Base-by-base conservation (phyloP, 345 rosid genomes). In the Brassica rapa region DNA sequence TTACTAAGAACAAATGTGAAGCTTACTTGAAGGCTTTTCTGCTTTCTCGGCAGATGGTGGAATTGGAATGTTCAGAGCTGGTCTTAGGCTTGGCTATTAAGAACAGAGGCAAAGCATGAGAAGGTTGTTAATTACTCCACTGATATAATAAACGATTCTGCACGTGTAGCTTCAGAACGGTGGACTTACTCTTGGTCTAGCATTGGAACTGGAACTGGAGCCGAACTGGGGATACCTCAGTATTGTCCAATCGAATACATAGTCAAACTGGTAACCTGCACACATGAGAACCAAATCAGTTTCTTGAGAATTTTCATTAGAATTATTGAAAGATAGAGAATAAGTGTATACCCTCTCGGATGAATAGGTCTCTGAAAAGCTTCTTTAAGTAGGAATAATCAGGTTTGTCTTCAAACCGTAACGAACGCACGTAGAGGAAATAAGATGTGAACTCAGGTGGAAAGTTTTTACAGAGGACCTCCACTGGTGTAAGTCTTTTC, bases 311-410 rank as follows among this genome's bases (percentile, higher is more conserved):
- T 21, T 16, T 3, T 66, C 70, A 1, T 29, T 60, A 11, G 16
- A 24, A 8, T 8, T 3, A 2, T 51, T 37, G 25, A 65, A 63
- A 21, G 21, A 41, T 41, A 33, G 8, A 41, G 49, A 9, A 41
- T 2, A 41, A 41, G 11, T 41, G 11, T 35, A 41, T 9, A 95
- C 99, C 89, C 88, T 93, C 98, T 63, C 96, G 89, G 81, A 93
- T 93, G 69, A 95, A 95, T 72, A 95, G 85, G 35, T 95, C 99
- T 21, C 97, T 86, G 84, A 95, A 95, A 23, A 95, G 93, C 86
- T 94, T 90, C 88, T 93, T 91, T 86, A 95, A 83, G 85, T 93
- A 95, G 43, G 99, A 87, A 83, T 95, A 93, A 71, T 95, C 99
- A 7, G 99, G 98, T 77, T 91, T 93, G 82, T 93, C 97, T 82